Evolutionary conservation across 1,139 yeast genomes (phyloP).

Genomic region (Fermentozyma sake): DNA sequence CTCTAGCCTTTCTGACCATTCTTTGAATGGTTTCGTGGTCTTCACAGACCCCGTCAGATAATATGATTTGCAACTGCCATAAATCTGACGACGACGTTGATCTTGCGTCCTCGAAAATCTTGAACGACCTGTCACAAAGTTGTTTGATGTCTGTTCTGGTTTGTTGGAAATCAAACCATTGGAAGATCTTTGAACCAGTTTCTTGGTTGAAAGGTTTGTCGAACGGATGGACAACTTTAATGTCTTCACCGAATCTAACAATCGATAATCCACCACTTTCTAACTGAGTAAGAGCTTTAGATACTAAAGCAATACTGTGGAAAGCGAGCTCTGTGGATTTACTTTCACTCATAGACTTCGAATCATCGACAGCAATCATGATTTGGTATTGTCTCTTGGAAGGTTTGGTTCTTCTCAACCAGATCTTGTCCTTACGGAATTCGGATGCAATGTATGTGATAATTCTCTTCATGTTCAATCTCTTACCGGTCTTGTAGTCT

Average conservation of each 20-base stretch:
- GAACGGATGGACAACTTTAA: constrained; percentile 85
- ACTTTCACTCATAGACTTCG: constrained; percentile 95
- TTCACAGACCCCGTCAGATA: constrained; percentile 96
- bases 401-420: constrained; percentile 97
- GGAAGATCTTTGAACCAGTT: constrained; percentile 79
- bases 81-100: constrained; percentile 55
- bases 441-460: constrained; percentile 98
- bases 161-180: constrained; percentile 89
- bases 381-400: constrained; percentile 96
- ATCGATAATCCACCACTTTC: constrained; percentile 93
- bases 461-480: constrained; percentile 94
- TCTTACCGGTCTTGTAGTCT: constrained; percentile 95
- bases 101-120: constrained; percentile 69
- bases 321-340: constrained; percentile 87
- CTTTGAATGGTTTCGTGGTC: constrained; percentile 81
- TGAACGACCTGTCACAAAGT: constrained; percentile 67
- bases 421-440: constrained; percentile 94
- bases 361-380: constrained; percentile 96
- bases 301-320: constrained; percentile 89
- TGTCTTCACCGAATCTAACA: constrained; percentile 84
- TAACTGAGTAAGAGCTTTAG: constrained; percentile 88
- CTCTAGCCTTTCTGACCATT: constrained; percentile 87
- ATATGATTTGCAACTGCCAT: constrained; percentile 91
- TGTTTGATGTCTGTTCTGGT: constrained; percentile 77
- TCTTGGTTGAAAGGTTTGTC: constrained; percentile 76